Conservation (phyloP, 345 rosid genomes). For the Geranium brycei region DNA sequence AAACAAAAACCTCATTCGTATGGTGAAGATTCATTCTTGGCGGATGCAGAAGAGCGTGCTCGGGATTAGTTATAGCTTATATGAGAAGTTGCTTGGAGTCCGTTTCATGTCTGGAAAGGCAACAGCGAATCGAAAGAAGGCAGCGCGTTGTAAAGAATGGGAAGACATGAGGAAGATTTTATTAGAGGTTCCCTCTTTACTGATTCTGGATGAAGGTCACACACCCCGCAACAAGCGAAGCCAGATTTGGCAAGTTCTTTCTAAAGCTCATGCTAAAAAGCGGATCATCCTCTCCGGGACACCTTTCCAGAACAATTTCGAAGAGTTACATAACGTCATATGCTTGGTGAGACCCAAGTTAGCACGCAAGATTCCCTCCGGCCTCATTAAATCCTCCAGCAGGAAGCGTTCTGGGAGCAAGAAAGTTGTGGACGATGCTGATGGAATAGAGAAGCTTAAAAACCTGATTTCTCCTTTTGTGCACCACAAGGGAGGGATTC, state of each 20-base stretch:
- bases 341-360: conserved; percentile 31
- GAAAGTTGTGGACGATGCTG: conserved; percentile 8
- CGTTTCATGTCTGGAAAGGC: no score
- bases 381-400: conserved; percentile 11
- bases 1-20: no score
- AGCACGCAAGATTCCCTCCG: no score
- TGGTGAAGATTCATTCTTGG: no score
- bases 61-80: no score
- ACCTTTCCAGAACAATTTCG: conserved; percentile 68
- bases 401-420: conserved; percentile 4
- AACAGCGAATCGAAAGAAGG: no score
- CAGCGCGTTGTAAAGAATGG: no score
- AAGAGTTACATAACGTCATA: conserved; percentile 49
- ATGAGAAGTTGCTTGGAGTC: no score
- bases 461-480: conserved; percentile 44
- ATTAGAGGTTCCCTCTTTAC: conserved; percentile 35
- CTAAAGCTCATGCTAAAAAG: conserved; percentile 34
- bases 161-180: conserved; percentile 27
- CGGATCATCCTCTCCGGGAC: conserved; percentile 74
- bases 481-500: conserved; percentile 55
- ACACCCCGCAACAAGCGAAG: conserved; percentile 46
- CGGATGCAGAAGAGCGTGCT: no score
- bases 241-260: conserved; percentile 43
- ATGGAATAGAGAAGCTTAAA: conserved; percentile 12
- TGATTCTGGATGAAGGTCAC: conserved; percentile 77